Base-by-base conservation (phyloP, 2,329 filamentous ascomycete genomes). In the Diaporthe citri region DNA sequence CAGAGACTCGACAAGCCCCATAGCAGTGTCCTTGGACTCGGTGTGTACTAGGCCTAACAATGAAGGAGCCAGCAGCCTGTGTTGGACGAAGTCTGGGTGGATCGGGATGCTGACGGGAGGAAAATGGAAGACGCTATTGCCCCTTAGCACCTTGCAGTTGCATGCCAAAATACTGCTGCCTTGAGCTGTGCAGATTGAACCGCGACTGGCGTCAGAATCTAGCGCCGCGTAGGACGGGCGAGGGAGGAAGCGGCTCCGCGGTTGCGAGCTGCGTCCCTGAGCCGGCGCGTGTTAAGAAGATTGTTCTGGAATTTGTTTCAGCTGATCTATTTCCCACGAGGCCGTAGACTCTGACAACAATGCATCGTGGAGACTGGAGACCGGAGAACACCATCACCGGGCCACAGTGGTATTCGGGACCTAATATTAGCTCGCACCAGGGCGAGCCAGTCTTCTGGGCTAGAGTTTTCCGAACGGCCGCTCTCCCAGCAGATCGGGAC, bases 231-330 rank as follows among this genome's bases (percentile, higher is more conserved):
- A 52, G 46, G 64, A 67, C 41, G 31, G 13, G 15, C 48, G 64
- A 28, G 64, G 60, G 25, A 22, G 41, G 64, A 41, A 10, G n/a
- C 64, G 36, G 64, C 48, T 41, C 34, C 34, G n/a, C 34, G 34
- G n/a, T 55, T 69, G 34, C 48, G 15, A 28, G 64, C 17, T 69
- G 64, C n/a, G 64, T 25, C 4, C n/a, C 31, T 46, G 41, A 8
- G 8, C 34, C 34, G 36, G 48, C 48, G 34, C 64, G 31, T 31
- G 48, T 41, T 39, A 28, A 41, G 34, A 41, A 69, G 64, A 55
- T 48, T 41, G 48, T 69, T 69, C 64, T 69, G 48, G 64, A 69
- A 55, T 69, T 55, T 69, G 64, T 55, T 55, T 41, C 64, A 69
- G 64, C 64, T 69, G 64, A 69, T 69, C 48, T 41, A 55, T 41